These are phyloP conservation scores for Rhazya stricta DNA, from an alignment of 257 asterid genomes.

Conservation along the genomic window DNA sequence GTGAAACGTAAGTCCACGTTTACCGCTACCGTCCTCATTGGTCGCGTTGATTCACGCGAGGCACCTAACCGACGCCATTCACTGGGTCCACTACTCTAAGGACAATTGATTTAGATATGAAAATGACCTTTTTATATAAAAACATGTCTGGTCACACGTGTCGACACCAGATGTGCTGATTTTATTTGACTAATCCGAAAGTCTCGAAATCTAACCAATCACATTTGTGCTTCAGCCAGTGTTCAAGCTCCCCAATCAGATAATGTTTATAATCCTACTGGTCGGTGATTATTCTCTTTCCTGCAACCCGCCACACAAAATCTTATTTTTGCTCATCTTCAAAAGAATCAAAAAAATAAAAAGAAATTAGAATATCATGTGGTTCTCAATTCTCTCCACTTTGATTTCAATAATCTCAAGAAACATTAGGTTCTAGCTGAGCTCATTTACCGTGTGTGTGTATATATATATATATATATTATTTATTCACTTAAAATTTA, in stretches of 20 bases:
- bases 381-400: no score
- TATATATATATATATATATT: no score
- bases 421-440: no score
- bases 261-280: constrained; percentile 10
- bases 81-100: not conserved
- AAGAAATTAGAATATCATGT: no score
- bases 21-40: not conserved
- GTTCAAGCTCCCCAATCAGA: not conserved
- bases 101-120: constrained; percentile 7
- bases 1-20: not conserved
- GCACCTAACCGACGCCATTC: no score
- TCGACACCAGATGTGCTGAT: not conserved
- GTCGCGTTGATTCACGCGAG: constrained; percentile 13
- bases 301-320: not conserved
- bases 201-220: constrained; percentile 11
- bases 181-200: constrained; percentile 14
- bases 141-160: constrained; percentile 15
- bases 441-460: no score
- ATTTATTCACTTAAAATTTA: no score
- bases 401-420: no score
- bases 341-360: no score
- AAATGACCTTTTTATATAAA: not conserved
- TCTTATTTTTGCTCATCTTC: not conserved
- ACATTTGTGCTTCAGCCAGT: not conserved
- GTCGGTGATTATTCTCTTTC: constrained; percentile 8